Conservation (phyloP, 2,329 filamentous ascomycete species). For the Monilinia vaccinii-corymbosi region DNA sequence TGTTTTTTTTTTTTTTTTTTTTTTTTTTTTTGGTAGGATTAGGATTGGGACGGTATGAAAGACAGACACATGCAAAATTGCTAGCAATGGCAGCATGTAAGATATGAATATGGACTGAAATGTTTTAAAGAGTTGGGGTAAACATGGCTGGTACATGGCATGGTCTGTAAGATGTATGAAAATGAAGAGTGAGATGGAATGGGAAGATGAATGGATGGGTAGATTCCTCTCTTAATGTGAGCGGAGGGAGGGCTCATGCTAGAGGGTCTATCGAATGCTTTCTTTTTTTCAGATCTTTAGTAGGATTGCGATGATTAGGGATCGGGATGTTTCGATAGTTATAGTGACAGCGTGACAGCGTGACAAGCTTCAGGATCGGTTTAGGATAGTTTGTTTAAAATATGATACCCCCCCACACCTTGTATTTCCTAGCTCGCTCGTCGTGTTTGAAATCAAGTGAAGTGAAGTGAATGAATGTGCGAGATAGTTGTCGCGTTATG, state of each 20-base stretch:
- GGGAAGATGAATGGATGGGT: not conserved
- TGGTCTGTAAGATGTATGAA: not conserved
- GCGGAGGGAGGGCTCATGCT: not conserved
- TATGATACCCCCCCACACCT: slow-evolving; percentile 4
- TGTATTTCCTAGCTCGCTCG: not conserved
- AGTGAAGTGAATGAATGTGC: not conserved
- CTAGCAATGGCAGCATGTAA: slow-evolving; percentile 10
- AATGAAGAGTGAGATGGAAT: not conserved
- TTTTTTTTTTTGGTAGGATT: not conserved
- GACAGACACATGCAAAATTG: not conserved
- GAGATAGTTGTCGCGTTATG: no score
- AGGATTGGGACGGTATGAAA: not conserved
- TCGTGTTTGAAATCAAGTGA: not conserved
- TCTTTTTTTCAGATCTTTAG: not conserved
- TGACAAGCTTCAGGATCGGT: no score
- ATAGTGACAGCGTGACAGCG: no score
- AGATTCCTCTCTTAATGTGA: not conserved
- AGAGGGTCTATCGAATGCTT: not conserved
- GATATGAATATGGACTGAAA: slow-evolving; percentile 1
- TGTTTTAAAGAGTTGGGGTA: not conserved
- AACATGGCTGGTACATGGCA: slow-evolving; percentile 6
- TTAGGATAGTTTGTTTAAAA: not conserved
- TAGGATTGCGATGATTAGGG: not conserved
- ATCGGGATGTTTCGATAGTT: not conserved
- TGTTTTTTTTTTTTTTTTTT: not conserved